Evolutionary conservation across 257 asterid genomes (phyloP), one percentile per base, ranked within the genome.

Genomic region (Solanum stenotomum): DNA sequence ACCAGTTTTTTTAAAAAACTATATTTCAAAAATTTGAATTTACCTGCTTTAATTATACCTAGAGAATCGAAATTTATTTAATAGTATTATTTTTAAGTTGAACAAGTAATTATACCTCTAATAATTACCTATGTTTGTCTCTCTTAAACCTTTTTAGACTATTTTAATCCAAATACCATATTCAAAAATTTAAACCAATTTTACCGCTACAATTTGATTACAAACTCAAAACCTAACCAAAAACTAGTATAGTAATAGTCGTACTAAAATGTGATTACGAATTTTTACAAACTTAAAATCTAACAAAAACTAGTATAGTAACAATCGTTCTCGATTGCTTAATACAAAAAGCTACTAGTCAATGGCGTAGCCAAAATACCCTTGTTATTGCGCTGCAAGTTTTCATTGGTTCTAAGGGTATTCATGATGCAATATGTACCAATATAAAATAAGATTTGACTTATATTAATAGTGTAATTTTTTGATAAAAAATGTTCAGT

Each of bases 11-110:
- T 37, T 1, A 68, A 70, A 84, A 14, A 71, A 75, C 4, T 68
- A 71, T 71, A 86, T 37, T 89, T 90, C 85, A 89, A 92, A 14
- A 67, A 1, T 27, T 68, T 85, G 82, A 85, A 85, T 85, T 71
- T 16, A 68, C 67, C 29, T 5, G 82, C 82, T 37, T 67, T 67
- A 85, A 68, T 68, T 85, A 27, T 46, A 33, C 82, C 87, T 68
- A 27, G 87, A 85, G 79, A 85, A 85, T 67, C 65, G 22, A 29
- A 68, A 35, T 40, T 63, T 71, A n/a, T 85, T 67, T 65, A 40
- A 40, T 20, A 52, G 10, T 52, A 59, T 0, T 59, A 67, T 27
- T 49, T 49, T 4, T 49, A 29, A 49, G 0, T 31, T 29, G 42
- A 81, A 29, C 29, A 46, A 27, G 10, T 29, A 27, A 46, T 46